Base-by-base conservation (phyloP, 2,329 filamentous ascomycete species). In the Westerdykella ornata region DNA sequence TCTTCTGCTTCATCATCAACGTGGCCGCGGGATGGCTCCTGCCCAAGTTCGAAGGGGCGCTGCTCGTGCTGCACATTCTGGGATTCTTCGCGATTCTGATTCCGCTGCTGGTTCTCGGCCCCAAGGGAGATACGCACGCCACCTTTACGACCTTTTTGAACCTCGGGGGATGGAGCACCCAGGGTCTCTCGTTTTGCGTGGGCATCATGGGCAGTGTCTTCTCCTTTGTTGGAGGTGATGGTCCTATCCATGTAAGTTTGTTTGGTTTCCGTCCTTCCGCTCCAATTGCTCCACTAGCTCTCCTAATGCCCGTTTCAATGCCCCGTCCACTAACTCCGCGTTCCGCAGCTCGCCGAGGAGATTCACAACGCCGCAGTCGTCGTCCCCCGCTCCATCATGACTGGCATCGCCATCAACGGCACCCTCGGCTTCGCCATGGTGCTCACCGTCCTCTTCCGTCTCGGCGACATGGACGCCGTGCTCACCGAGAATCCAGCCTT, bases 1-100 rank as follows among this genome's bases (percentile, higher is more conserved):
- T 62, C 1, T 55, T 72, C 11, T 57, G 60, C 4, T 48, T 69
- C 5, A 51, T 58, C 18, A 63, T 73, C 45, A 77, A 76, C 46
- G 66, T 67, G 1, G 56, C 68, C 11, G 60, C 67, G 5, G 68
- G 67, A 2, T 64, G 62, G 30, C 46, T 68, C 1, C 56, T 77
- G 2, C 72, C 73, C 1, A 57, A 67, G 12, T 59, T 74, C 30
- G 74, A 78, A 52, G 68, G 68, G 2, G 43, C 69, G 4, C 54
- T 73, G 20, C 54, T 75, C 3, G 55, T 73, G 3, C 40, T 76
- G 3, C 73, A 77, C 43, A 59, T 76, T 18, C 47, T 70, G 5
- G 73, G 72, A 1, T 72, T 75, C 48, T 71, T 76, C 42, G 72
- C 66, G 3, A 68, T 75, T 38, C 51, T 76, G 13, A 69, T 74